phyloP scores from a whole-genome alignment of 163 green algal genomes.

The Volvox carteri region DNA sequence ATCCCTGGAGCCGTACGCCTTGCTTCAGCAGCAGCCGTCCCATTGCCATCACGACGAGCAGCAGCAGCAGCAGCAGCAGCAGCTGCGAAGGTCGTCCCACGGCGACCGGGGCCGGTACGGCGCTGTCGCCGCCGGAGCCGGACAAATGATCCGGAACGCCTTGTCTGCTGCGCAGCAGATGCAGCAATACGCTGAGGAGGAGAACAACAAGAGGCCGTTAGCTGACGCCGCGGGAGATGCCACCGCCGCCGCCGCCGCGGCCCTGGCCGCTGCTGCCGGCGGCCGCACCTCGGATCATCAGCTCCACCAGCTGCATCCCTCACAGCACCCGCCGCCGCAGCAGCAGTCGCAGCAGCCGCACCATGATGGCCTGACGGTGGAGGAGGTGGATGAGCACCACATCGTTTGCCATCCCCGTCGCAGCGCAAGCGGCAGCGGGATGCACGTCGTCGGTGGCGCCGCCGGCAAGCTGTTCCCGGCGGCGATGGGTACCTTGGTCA shows the following conservation, averaged over 20 bases:
- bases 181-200: background rate
- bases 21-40: background rate
- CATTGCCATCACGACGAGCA: background rate
- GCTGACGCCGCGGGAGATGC: background rate
- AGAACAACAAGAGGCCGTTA: background rate
- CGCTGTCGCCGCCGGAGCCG: background rate
- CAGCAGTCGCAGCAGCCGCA: background rate
- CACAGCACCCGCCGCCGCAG: background rate
- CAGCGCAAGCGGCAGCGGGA: background rate
- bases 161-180: no score
- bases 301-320: background rate
- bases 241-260: no score
- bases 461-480: background rate
- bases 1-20: background rate
- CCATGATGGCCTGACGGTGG: background rate
- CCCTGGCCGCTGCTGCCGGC: no score
- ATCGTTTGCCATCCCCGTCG: background rate
- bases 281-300: no score
- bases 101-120: background rate
- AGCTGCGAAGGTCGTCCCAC: background rate
- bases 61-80: background rate
- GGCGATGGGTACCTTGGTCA: background rate
- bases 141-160: background rate
- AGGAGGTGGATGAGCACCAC: background rate
- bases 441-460: background rate